phyloP scores from a whole-genome alignment of 352 stramenopile species.

The Phytophthora lateralis region DNA sequence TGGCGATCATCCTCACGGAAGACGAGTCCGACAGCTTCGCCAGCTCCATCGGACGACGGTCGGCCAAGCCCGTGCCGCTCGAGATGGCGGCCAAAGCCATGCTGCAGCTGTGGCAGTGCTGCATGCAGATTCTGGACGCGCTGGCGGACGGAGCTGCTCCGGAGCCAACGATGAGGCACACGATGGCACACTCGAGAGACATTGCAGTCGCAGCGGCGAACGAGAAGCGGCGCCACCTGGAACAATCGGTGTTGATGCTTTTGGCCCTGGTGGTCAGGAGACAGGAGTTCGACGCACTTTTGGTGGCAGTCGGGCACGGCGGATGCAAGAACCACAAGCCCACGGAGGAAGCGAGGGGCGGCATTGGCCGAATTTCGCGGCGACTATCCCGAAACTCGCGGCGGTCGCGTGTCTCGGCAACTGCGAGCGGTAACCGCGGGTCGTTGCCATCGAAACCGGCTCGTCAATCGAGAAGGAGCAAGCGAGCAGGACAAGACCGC shows the following conservation, averaged over 20 bases:
- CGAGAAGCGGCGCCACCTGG: slow-evolving; percentile 41
- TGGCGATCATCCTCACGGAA: slow-evolving; percentile 40
- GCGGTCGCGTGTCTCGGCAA: slow-evolving; percentile 32
- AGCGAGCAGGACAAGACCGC: slow-evolving; percentile 16
- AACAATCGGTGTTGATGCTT: slow-evolving; percentile 43
- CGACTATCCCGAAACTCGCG: slow-evolving; percentile 26
- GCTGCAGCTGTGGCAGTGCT: slow-evolving; percentile 64
- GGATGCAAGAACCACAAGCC: slow-evolving; percentile 59
- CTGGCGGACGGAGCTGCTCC: slow-evolving; percentile 33
- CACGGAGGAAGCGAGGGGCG: slow-evolving; percentile 19
- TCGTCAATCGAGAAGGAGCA: slow-evolving; percentile 18
- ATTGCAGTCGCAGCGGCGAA: slow-evolving; percentile 18
- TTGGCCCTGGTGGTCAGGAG: slow-evolving; percentile 50
- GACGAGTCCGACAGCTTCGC: slow-evolving; percentile 39
- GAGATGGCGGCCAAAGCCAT: slow-evolving; percentile 47
- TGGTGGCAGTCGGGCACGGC: slow-evolving; percentile 55
- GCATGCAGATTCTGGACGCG: slow-evolving; percentile 53
- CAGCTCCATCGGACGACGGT: slow-evolving; percentile 33
- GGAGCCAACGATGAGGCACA: slow-evolving; percentile 33
- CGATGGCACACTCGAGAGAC: slow-evolving; percentile 30
- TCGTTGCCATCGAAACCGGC: slow-evolving; percentile 10
- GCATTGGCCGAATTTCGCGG: slow-evolving; percentile 25
- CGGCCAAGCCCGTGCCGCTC: slow-evolving; percentile 38
- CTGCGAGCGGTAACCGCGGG: slow-evolving; percentile 4
- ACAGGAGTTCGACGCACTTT: slow-evolving; percentile 60